Evolutionary conservation across 768 basidiomycete genomes (phyloP).

Genomic region (Candolleomyces eurysporus): DNA sequence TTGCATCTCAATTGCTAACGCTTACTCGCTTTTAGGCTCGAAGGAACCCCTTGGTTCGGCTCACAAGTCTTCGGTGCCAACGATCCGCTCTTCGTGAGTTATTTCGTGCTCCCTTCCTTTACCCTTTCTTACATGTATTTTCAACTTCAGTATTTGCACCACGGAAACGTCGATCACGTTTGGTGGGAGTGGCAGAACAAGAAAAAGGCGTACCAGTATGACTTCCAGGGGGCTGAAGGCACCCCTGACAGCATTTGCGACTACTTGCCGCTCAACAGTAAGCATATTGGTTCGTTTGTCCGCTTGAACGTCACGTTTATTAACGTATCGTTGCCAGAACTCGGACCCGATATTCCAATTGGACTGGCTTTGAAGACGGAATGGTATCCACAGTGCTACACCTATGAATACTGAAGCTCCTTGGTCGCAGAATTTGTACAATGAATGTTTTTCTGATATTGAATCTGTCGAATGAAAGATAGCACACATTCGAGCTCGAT

Average conservation of each 20-base stretch:
- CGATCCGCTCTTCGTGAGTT: constrained; percentile 7
- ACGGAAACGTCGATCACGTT: constrained; percentile 11
- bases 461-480: too few species aligned
- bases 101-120: not conserved
- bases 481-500: too few species aligned
- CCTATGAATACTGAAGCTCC: constrained; percentile 4
- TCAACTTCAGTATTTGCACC: constrained; percentile 5
- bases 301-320: not conserved
- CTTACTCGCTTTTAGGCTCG: not conserved
- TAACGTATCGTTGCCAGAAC: not conserved
- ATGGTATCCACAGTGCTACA: constrained; percentile 12
- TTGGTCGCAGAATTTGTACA: not conserved
- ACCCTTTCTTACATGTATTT: not conserved
- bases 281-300: not conserved
- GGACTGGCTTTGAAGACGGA: constrained; percentile 8
- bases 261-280: constrained; percentile 5
- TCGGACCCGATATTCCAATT: constrained; percentile 8
- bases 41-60: constrained; percentile 7
- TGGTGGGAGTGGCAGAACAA: constrained; percentile 14
- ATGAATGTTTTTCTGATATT: too few species aligned
- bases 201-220: constrained; percentile 1
- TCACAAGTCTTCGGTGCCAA: constrained; percentile 7
- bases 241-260: constrained; percentile 3
- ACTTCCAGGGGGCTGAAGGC: not conserved
- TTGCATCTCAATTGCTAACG: not conserved